Percentiles rank a stretch among this genome's conserved stretches.
Evolutionary conservation across 495 filamentous ascomycete species (phyloP).

Genomic region (Xylaria venustula): DNA sequence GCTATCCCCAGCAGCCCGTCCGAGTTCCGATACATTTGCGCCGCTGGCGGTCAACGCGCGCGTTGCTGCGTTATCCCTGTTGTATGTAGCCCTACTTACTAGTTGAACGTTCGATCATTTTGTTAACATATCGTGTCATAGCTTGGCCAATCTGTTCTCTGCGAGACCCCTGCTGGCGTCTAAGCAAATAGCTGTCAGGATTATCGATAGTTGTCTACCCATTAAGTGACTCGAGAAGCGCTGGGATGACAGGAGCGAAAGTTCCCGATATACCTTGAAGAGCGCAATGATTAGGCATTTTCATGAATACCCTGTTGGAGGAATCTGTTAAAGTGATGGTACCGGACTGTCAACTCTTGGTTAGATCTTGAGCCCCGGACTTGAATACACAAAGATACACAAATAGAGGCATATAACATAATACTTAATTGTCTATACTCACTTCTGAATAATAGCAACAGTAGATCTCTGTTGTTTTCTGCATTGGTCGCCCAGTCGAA

Average conservation of each 20-base stretch:
- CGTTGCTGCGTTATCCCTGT: constrained; percentile 16
- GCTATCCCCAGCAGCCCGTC: not conserved
- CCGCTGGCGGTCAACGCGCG: constrained; percentile 4
- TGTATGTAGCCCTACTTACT: not conserved
- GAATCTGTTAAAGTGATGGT: not conserved
- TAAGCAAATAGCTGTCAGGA: not conserved
- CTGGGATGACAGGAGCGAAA: no score
- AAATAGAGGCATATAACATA: not conserved
- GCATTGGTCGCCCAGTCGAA: not conserved
- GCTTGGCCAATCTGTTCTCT: constrained; percentile 8
- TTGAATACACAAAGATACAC: no score
- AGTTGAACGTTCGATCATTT: not conserved
- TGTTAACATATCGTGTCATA: not conserved
- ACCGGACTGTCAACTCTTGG: not conserved
- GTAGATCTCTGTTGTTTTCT: not conserved
- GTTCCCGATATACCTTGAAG: no score
- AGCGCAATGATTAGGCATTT: not conserved
- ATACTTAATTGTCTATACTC: constrained; percentile 1
- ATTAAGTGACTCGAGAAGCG: no score
- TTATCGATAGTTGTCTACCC: no score
- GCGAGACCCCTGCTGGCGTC: constrained; percentile 9
- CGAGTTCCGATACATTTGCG: constrained; percentile 11
- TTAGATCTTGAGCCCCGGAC: not conserved
- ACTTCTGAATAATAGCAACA: not conserved
- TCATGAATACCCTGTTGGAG: not conserved